These are phyloP conservation scores for Pyrenophora graminea DNA, from an alignment of 2,329 filamentous ascomycete genomes.

Conservation along the genomic window DNA sequence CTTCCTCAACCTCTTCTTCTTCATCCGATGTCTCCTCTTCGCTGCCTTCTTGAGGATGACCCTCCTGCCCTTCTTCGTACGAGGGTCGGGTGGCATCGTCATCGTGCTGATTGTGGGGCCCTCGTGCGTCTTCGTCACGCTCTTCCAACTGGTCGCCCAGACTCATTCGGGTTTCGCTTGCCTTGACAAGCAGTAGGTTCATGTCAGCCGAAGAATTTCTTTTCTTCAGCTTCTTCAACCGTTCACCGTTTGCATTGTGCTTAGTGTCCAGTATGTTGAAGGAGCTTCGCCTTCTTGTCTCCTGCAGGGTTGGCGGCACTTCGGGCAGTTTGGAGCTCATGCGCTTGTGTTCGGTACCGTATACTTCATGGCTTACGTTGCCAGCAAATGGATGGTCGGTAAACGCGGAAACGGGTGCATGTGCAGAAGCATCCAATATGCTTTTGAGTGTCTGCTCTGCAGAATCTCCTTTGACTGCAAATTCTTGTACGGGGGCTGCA, in stretches of 20 bases:
- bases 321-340: conserved; percentile 48
- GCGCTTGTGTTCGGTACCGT: conserved; percentile 56
- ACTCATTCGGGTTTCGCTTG: conserved; percentile 44
- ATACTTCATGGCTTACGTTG: conserved; percentile 73
- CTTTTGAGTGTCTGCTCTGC: conserved; percentile 87
- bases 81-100: conserved; percentile 19
- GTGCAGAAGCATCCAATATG: conserved; percentile 86
- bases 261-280: conserved; percentile 45
- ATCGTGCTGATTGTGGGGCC: conserved; percentile 28
- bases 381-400: conserved; percentile 86
- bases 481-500: conserved; percentile 60
- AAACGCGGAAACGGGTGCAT: conserved; percentile 86
- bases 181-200: conserved; percentile 40
- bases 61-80: conserved; percentile 17
- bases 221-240: conserved; percentile 49
- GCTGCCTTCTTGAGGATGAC: conserved; percentile 43
- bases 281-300: conserved; percentile 45
- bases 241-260: conserved; percentile 44
- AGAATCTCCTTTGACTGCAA: conserved; percentile 71
- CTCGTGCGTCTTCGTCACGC: conserved; percentile 36
- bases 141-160: conserved; percentile 41
- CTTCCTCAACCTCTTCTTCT: conserved; percentile 46
- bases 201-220: conserved; percentile 47
- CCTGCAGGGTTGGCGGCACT: conserved; percentile 22
- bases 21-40: conserved; percentile 51